These are phyloP conservation scores for Westerdykella sp. DNA, from an alignment of 2,329 filamentous ascomycete genomes.

Conservation along the genomic window DNA sequence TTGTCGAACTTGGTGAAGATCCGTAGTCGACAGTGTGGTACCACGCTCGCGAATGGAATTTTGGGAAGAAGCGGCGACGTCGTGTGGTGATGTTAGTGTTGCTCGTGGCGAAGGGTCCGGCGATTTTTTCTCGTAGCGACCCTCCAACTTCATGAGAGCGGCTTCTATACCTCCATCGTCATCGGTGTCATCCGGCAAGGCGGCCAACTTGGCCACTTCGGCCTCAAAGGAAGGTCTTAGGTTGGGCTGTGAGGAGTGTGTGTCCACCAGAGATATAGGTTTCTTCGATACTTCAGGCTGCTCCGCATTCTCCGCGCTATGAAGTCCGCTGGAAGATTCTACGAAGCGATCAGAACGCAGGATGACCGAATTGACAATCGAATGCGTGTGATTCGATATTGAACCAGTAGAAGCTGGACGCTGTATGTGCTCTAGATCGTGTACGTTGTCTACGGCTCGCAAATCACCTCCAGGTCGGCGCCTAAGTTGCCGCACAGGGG, in stretches of 20 bases:
- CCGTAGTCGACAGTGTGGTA: background rate
- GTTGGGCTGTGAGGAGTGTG: slow-evolving; percentile 51
- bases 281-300: slow-evolving; percentile 17
- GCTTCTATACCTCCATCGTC: slow-evolving; percentile 80
- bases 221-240: slow-evolving; percentile 71
- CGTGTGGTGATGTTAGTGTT: slow-evolving; percentile 17
- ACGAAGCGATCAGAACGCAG: slow-evolving; percentile 27
- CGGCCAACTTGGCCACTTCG: slow-evolving; percentile 78
- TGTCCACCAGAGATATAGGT: slow-evolving; percentile 41
- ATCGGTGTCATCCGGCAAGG: slow-evolving; percentile 77
- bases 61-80: slow-evolving; percentile 16
- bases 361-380: slow-evolving; percentile 35
- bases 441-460: slow-evolving; percentile 42
- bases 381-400: slow-evolving; percentile 40
- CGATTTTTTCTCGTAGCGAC: slow-evolving; percentile 60
- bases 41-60: slow-evolving; percentile 3
- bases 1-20: background rate
- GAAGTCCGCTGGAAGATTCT: slow-evolving; percentile 10
- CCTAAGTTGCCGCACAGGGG: slow-evolving; percentile 37
- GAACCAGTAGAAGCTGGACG: slow-evolving; percentile 46
- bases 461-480: slow-evolving; percentile 46
- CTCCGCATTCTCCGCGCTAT: slow-evolving; percentile 6
- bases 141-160: slow-evolving; percentile 87
- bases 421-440: slow-evolving; percentile 39
- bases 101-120: slow-evolving; percentile 10